Percentiles rank a stretch among this genome's conserved stretches.
phyloP scores from a whole-genome alignment of 371 early-diverging fungal species.

The Lichtheimia ramosa region DNA sequence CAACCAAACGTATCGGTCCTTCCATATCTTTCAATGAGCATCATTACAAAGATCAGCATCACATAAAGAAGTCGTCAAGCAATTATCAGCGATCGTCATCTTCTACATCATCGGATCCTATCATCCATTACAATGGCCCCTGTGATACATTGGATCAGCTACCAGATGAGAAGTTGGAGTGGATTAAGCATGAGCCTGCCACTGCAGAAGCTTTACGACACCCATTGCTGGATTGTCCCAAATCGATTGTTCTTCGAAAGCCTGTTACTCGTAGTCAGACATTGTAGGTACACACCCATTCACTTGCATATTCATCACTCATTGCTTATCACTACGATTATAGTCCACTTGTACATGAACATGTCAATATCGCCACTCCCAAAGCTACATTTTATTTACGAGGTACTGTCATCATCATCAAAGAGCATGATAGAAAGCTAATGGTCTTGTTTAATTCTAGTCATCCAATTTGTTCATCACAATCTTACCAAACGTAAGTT shows the following conservation, averaged over 20 bases:
- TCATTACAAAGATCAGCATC: no score
- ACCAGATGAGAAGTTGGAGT: slow-evolving; percentile 34
- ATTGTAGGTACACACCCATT: slow-evolving; percentile 11
- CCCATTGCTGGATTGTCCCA: slow-evolving; percentile 21
- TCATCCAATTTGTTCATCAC: slow-evolving; percentile 39
- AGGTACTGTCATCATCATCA: slow-evolving; percentile 21
- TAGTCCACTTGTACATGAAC: slow-evolving; percentile 13
- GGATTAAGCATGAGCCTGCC: slow-evolving; percentile 31
- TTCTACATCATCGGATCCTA: slow-evolving; percentile 21
- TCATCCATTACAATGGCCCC: slow-evolving; percentile 44
- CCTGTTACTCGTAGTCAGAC: slow-evolving; percentile 23
- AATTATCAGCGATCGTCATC: background rate
- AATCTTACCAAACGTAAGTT: slow-evolving; percentile 37
- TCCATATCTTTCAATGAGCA: background rate
- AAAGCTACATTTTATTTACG: slow-evolving; percentile 42
- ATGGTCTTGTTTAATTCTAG: slow-evolving; percentile 5
- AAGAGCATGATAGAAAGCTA: no score
- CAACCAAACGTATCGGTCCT: slow-evolving; percentile 4
- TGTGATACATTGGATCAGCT: slow-evolving; percentile 41
- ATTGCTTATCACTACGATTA: no score
- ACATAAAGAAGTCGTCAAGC: no score
- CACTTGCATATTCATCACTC: no score
- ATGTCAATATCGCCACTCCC: slow-evolving; percentile 11
- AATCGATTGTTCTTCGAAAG: slow-evolving; percentile 39
- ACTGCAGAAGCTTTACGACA: slow-evolving; percentile 19